Percentiles rank a stretch among this genome's conserved stretches.
Conservation (phyloP, 2,329 filamentous ascomycete genomes). For the Albifimbria verrucaria region DNA sequence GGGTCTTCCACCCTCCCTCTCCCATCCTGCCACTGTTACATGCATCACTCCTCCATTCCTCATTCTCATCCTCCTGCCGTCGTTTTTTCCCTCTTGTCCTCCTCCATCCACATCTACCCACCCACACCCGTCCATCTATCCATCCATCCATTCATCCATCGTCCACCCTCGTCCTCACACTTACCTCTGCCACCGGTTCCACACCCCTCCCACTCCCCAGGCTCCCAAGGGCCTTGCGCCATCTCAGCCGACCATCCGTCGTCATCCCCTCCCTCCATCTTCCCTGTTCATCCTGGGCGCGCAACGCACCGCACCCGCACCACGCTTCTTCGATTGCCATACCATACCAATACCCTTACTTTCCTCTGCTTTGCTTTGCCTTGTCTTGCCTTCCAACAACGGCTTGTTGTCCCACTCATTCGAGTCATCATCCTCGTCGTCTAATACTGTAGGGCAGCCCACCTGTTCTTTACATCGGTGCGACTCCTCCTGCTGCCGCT, state of each 20-base stretch:
- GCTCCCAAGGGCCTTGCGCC: conserved; percentile 17
- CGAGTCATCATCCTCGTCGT: background rate
- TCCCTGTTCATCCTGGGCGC: conserved; percentile 5
- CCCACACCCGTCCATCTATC: conserved; percentile 5
- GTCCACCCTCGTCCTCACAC: conserved; percentile 15
- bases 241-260: conserved; percentile 30
- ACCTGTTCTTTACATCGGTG: background rate
- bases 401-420: conserved; percentile 10
- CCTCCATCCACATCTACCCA: conserved; percentile 14
- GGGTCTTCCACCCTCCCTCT: conserved; percentile 7
- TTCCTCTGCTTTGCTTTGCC: conserved; percentile 10
- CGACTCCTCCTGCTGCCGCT: too few species aligned
- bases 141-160: background rate
- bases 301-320: conserved; percentile 5
- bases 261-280: conserved; percentile 22
- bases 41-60: background rate
- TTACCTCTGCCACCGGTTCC: conserved; percentile 23
- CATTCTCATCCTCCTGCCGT: background rate
- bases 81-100: conserved; percentile 15
- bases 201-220: conserved; percentile 7
- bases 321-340: conserved; percentile 2
- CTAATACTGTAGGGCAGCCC: too few species aligned
- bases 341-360: conserved; percentile 11
- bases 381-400: conserved; percentile 6
- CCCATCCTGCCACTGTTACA: conserved; percentile 1